These are phyloP conservation scores for Chloranthus sessilifolius DNA, from an alignment of 164 flowering plant genomes.

Conservation along the genomic window DNA sequence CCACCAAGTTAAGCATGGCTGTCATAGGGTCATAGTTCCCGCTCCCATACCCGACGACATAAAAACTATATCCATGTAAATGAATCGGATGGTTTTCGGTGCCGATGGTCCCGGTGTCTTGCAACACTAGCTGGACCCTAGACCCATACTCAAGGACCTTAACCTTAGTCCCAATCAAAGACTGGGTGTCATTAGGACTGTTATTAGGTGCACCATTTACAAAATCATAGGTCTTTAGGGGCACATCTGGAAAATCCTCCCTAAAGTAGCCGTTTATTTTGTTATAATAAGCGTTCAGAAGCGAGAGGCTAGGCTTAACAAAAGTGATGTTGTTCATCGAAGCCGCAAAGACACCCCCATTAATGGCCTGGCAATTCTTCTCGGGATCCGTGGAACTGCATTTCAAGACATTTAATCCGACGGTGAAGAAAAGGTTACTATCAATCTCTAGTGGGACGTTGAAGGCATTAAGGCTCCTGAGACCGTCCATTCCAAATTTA, in stretches of 20 bases:
- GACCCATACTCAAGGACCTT: conserved; percentile 47
- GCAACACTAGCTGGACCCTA: conserved; percentile 55
- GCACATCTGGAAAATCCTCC: conserved; percentile 51
- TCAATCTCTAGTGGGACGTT: conserved; percentile 45
- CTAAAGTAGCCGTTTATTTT: conserved; percentile 42
- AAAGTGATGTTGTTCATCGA: conserved; percentile 62
- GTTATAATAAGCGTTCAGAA: conserved; percentile 48
- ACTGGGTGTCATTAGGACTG: conserved; percentile 39
- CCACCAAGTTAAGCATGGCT: conserved; percentile 47
- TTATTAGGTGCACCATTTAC: conserved; percentile 63
- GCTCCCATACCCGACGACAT: conserved; percentile 55
- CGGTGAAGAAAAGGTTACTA: conserved; percentile 41
- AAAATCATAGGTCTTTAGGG: conserved; percentile 47
- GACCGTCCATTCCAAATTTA: conserved; percentile 46
- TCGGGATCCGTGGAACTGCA: conserved; percentile 40
- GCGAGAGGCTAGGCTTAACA: conserved; percentile 36
- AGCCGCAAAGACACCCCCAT: conserved; percentile 49
- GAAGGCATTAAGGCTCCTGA: conserved; percentile 38
- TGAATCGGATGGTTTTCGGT: conserved; percentile 77
- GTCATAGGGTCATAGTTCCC: conserved; percentile 53
- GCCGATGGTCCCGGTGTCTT: conserved; percentile 54
- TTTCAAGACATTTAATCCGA: conserved; percentile 48
- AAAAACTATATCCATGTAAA: conserved; percentile 70
- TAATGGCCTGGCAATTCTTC: conserved; percentile 38
- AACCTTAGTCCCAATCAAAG: conserved; percentile 47